Evolutionary conservation across 345 rosid species (phyloP), one percentile per base, ranked within the genome.

Genomic region (Hypericum androsaemum): DNA sequence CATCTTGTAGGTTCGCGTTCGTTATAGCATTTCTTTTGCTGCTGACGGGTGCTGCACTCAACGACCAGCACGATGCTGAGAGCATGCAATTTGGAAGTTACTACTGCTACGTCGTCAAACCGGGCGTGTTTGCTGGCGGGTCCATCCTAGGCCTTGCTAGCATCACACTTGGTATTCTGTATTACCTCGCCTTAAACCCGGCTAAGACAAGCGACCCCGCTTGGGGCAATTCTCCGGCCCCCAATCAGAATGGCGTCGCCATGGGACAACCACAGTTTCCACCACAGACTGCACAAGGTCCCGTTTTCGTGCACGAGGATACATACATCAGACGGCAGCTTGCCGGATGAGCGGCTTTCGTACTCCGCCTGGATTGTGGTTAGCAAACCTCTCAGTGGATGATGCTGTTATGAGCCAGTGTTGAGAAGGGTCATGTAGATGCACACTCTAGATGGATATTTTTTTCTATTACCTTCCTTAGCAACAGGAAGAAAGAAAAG

Each of bases 111-210:
- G 80, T 83, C 35, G 95, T 85, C 43, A 88, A 80, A 55, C 85
- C 84, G 0, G 96, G 98, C 13, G 94, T 83, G 39, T 92, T 88
- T 77, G 89, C 89, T 0, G 78, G 69, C 0, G 94, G 89, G 15
- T 69, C 89, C 39, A 37, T 83, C 47, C 60, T 92, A 52, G 80
- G 96, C 37, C 54, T 78, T 39, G 64, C 75, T 7, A 81, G 89
- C 16, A 44, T 78, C 50, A 58, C 75, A 40, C 76, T 85, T 3
- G 88, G 94, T 46, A 75, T 88, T 54, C 71, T 88, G 49, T 88
- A 81, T 58, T 92, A 81, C 68, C 71, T 88, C 17, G 49, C 79
- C 59, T 53, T 81, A 39, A 74, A 56, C 54, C 56, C 75, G 10
- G 68, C 59, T 43, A 82, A 87, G 77, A 67, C 28, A 10, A 39